These are phyloP conservation scores for Coemansia sp. DNA, from an alignment of 192 early-diverging fungal genomes.

Conservation along the genomic window DNA sequence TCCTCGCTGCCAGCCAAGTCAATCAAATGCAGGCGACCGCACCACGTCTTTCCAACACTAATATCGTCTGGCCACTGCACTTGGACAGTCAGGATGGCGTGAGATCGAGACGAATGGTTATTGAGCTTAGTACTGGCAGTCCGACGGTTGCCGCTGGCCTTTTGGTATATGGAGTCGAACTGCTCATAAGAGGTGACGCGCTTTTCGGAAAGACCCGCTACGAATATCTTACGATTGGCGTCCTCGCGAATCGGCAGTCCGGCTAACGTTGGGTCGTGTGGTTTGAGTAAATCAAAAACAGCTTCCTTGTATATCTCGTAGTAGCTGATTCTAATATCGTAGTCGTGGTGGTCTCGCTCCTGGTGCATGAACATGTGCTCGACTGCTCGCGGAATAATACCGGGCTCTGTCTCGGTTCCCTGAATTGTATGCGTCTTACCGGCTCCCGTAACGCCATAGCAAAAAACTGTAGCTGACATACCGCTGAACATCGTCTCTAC, in stretches of 20 bases:
- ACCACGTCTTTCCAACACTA: constrained; percentile 27
- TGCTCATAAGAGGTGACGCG: constrained; percentile 54
- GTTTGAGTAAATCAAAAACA: constrained; percentile 58
- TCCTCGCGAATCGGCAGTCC: constrained; percentile 61
- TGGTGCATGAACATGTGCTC: constrained; percentile 57
- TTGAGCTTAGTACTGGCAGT: constrained; percentile 68
- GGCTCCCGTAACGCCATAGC: constrained; percentile 68
- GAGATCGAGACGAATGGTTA: constrained; percentile 62
- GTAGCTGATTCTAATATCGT: constrained; percentile 57
- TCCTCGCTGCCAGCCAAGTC: constrained; percentile 71
- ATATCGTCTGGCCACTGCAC: constrained; percentile 47
- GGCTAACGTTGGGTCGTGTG: constrained; percentile 24
- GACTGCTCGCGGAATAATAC: constrained; percentile 62
- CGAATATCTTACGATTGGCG: constrained; percentile 54
- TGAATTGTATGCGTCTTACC: constrained; percentile 70
- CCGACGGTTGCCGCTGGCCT: constrained; percentile 58
- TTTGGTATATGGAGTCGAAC: constrained; percentile 48
- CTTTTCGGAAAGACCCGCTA: constrained; percentile 59
- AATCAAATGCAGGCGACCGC: constrained; percentile 60
- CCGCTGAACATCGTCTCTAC: constrained; percentile 59
- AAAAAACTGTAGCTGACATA: constrained; percentile 65
- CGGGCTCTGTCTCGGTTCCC: constrained; percentile 55
- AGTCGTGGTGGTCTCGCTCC: constrained; percentile 39
- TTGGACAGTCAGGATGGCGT: constrained; percentile 60
- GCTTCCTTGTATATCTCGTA: constrained; percentile 72